Percentiles rank a stretch among this genome's conserved stretches.
phyloP scores from a whole-genome alignment of 805 yeast species.

The Teunomyces gatunensis region DNA sequence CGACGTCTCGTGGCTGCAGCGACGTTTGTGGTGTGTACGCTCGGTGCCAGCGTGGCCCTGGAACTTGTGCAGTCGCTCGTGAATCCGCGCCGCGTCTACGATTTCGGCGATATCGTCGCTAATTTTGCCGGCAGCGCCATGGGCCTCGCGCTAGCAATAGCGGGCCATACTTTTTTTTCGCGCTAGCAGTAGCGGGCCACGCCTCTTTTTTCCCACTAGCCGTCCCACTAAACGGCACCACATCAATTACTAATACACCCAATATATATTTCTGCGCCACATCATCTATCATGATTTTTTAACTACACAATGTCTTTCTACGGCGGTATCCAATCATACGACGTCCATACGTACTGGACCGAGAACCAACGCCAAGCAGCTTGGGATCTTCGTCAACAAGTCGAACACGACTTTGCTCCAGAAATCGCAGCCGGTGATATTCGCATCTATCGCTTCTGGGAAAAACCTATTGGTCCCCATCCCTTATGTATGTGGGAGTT shows the following conservation, averaged over 20 bases:
- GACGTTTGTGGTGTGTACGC: constrained; percentile 43
- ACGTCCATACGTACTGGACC: constrained; percentile 55
- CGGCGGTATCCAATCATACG: constrained; percentile 38
- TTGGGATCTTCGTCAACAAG: constrained; percentile 34
- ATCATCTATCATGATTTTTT: too few species aligned
- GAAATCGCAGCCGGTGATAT: constrained; percentile 42
- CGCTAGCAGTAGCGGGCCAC: too few species aligned
- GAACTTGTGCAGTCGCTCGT: constrained; percentile 49
- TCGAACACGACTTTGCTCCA: constrained; percentile 39
- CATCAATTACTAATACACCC: too few species aligned
- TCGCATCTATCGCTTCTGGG: constrained; percentile 45
- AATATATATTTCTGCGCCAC: neutral
- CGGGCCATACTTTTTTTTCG: too few species aligned
- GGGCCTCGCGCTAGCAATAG: constrained; percentile 16
- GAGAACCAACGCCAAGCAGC: constrained; percentile 35
- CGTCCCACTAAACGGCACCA: too few species aligned
- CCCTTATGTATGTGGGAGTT: constrained; percentile 58
- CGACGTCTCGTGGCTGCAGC: constrained; percentile 9
- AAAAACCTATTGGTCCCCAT: constrained; percentile 56
- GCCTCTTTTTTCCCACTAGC: too few species aligned
- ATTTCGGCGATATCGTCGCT: constrained; percentile 42
- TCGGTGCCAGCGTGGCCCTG: constrained; percentile 47
- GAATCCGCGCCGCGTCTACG: constrained; percentile 49
- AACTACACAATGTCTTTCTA: constrained; percentile 7
- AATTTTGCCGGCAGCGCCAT: constrained; percentile 32